Conservation (phyloP, 140 eudicot species). For the Bidens hawaiensis region DNA sequence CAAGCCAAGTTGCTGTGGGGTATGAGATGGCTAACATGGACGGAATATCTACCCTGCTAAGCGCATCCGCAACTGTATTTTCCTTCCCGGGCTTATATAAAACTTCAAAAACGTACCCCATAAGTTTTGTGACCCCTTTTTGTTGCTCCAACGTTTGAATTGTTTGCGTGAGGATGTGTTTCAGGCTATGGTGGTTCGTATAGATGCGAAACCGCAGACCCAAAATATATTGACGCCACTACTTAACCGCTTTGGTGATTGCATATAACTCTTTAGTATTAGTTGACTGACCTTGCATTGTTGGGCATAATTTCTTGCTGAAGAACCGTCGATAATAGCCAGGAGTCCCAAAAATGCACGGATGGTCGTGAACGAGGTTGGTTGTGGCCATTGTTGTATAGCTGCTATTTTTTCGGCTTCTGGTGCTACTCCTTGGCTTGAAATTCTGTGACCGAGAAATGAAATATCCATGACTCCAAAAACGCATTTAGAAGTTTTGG, state of each 20-base stretch:
- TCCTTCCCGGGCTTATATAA: background rate
- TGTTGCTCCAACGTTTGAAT: too few species aligned
- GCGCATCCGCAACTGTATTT: background rate
- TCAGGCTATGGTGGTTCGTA: background rate
- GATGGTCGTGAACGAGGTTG: too few species aligned
- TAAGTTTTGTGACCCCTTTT: too few species aligned
- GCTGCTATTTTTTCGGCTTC: too few species aligned
- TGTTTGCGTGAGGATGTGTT: too few species aligned
- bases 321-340: background rate
- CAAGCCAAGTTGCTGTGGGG: too few species aligned
- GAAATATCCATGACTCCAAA: background rate
- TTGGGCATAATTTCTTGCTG: background rate
- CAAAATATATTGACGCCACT: background rate
- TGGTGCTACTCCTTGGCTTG: background rate
- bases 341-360: too few species aligned
- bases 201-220: background rate
- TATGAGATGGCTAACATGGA: background rate
- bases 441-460: background rate
- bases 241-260: background rate
- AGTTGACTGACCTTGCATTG: background rate
- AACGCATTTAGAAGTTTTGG: background rate
- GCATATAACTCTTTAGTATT: background rate
- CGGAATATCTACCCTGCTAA: background rate
- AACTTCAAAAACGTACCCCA: background rate
- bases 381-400: too few species aligned